Percentiles rank a stretch among this genome's conserved stretches.
phyloP scores from a whole-genome alignment of 805 yeast genomes.

The Hanseniaspora thailandica region DNA sequence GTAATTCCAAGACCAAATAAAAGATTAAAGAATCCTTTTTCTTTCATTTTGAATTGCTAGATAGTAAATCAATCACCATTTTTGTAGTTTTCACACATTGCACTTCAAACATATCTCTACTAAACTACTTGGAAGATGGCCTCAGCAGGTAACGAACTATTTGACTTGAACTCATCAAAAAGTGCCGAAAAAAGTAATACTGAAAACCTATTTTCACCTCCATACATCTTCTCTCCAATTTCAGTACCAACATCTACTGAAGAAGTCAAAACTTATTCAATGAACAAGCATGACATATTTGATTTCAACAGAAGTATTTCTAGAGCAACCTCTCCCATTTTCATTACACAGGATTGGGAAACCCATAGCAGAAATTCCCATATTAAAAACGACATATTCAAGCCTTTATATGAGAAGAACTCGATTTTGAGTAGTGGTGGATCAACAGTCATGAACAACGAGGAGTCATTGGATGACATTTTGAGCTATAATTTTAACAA shows the following conservation, averaged over 20 bases:
- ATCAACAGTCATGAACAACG: conserved; percentile 1
- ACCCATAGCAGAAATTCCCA: background rate
- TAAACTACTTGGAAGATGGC: too few relatives aligned
- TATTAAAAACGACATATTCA: background rate
- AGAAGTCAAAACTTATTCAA: background rate
- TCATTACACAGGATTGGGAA: conserved; percentile 3
- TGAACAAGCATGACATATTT: background rate
- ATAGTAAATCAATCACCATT: too few relatives aligned
- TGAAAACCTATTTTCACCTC: background rate
- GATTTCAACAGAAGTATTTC: background rate
- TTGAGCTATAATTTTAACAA: background rate
- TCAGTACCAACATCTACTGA: background rate
- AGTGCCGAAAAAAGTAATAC: background rate
- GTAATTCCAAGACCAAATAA: too few relatives aligned
- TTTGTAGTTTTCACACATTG: too few relatives aligned
- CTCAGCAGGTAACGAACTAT: background rate
- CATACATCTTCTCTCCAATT: background rate
- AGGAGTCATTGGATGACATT: background rate
- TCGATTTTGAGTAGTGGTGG: conserved; percentile 4
- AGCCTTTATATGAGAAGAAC: background rate
- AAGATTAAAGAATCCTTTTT: too few relatives aligned
- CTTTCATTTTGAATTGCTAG: too few relatives aligned
- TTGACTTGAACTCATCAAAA: background rate
- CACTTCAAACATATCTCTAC: too few relatives aligned
- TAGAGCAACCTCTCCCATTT: conserved; percentile 9